These are phyloP conservation scores for Wallacemonas sp. DNA, from an alignment of 208 protist species.

Conservation along the genomic window DNA sequence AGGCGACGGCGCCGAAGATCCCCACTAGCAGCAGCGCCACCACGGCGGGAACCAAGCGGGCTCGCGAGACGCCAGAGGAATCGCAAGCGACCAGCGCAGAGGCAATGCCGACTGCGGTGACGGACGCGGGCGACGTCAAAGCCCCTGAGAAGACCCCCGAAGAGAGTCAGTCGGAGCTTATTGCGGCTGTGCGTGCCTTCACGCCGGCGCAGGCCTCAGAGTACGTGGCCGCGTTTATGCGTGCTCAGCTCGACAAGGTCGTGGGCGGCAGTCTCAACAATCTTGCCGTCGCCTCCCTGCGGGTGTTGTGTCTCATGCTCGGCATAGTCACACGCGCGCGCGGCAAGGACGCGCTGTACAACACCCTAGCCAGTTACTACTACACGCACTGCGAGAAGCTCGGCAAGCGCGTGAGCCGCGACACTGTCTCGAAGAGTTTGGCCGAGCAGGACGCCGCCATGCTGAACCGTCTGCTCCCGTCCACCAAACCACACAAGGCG, in stretches of 20 bases:
- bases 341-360: conserved; percentile 74
- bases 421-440: conserved; percentile 45
- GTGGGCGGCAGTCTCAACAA: conserved; percentile 73
- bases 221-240: conserved; percentile 75
- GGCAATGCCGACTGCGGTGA: background rate
- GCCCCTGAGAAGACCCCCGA: background rate
- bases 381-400: conserved; percentile 84
- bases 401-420: conserved; percentile 77
- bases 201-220: conserved; percentile 43
- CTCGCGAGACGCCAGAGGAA: too few relatives aligned
- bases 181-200: background rate
- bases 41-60: background rate
- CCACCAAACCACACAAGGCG: conserved; percentile 6
- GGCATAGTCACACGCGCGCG: conserved; percentile 47
- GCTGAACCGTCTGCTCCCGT: conserved; percentile 25
- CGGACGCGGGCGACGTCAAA: background rate
- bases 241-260: conserved; percentile 70
- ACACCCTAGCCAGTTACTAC: conserved; percentile 76
- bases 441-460: conserved; percentile 56
- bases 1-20: conserved; percentile 27
- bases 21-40: background rate
- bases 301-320: conserved; percentile 77
- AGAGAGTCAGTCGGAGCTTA: background rate
- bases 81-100: background rate
- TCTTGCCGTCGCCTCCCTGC: conserved; percentile 55